Conservation (phyloP, 2,329 filamentous ascomycete genomes). For the Akanthomyces lecanii region DNA sequence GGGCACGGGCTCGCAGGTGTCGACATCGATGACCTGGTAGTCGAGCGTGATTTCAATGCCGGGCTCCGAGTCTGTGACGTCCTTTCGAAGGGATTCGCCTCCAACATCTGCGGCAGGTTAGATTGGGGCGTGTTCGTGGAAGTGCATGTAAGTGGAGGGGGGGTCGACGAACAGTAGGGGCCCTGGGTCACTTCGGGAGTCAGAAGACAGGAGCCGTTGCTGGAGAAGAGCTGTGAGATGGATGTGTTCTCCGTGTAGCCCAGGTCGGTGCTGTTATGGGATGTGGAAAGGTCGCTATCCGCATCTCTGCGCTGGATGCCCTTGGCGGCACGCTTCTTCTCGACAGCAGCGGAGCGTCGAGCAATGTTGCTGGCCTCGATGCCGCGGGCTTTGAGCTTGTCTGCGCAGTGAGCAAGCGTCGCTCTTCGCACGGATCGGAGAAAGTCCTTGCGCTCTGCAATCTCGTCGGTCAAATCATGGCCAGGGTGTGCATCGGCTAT, state of each 20-base stretch:
- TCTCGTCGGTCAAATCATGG: constrained; percentile 45
- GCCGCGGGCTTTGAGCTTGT: constrained; percentile 44
- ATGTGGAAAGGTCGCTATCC: constrained; percentile 30
- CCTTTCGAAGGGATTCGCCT: constrained; percentile 30
- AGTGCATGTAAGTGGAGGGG: not conserved
- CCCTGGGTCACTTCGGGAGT: constrained; percentile 48
- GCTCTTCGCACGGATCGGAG: constrained; percentile 33
- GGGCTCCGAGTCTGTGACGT: constrained; percentile 38
- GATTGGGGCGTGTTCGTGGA: not conserved
- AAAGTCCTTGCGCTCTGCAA: constrained; percentile 45
- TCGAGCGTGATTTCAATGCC: constrained; percentile 40
- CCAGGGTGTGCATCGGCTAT: constrained; percentile 37
- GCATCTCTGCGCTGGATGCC: constrained; percentile 30
- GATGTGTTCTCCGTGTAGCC: constrained; percentile 30
- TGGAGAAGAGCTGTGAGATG: constrained; percentile 34
- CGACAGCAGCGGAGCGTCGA: constrained; percentile 39
- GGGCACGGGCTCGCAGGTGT: constrained; percentile 37
- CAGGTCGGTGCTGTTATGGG: constrained; percentile 35
- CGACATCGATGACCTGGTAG: constrained; percentile 40
- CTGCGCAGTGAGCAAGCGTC: constrained; percentile 43
- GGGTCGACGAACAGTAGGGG: constrained; percentile 35
- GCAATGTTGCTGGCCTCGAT: constrained; percentile 39
- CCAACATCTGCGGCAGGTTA: constrained; percentile 24
- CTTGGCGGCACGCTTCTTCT: constrained; percentile 39
- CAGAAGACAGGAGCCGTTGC: constrained; percentile 42